Evolutionary conservation across 805 yeast genomes (phyloP).

Genomic region (Starmerella bombicola): DNA sequence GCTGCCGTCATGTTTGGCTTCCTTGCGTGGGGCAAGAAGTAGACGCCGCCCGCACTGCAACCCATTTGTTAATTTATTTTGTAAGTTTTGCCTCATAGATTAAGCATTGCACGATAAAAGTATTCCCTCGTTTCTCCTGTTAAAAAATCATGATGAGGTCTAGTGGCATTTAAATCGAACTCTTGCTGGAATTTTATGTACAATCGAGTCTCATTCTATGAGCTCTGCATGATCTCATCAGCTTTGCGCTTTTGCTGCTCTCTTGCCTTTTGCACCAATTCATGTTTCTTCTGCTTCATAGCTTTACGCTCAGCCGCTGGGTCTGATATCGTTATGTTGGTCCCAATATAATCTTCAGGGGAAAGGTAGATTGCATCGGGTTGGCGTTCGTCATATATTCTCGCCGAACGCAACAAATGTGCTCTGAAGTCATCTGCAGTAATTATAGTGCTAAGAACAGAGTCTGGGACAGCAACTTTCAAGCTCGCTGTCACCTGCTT

Average conservation of each 20-base stretch:
- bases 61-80: too few relatives aligned
- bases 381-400: constrained; percentile 46
- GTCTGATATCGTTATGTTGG: constrained; percentile 38
- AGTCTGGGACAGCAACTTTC: constrained; percentile 45
- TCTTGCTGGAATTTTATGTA: too few relatives aligned
- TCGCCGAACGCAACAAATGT: constrained; percentile 33
- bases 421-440: constrained; percentile 32
- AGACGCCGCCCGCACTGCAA: too few relatives aligned
- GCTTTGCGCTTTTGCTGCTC: constrained; percentile 25
- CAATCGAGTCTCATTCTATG: too few relatives aligned
- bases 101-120: too few relatives aligned
- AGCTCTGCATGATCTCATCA: constrained; percentile 18
- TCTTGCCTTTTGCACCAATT: constrained; percentile 38
- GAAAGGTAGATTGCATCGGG: constrained; percentile 65
- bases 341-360: constrained; percentile 41
- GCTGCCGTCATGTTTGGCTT: constrained; percentile 18
- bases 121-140: too few relatives aligned
- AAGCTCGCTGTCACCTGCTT: constrained; percentile 39
- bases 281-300: constrained; percentile 36
- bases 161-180: too few relatives aligned
- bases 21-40: constrained; percentile 17
- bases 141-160: too few relatives aligned
- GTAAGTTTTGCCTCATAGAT: too few relatives aligned
- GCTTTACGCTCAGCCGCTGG: constrained; percentile 38
- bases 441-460: constrained; percentile 34